These are phyloP conservation scores for Geopyxis carbonaria DNA, from an alignment of 495 filamentous ascomycete genomes.

Conservation along the genomic window DNA sequence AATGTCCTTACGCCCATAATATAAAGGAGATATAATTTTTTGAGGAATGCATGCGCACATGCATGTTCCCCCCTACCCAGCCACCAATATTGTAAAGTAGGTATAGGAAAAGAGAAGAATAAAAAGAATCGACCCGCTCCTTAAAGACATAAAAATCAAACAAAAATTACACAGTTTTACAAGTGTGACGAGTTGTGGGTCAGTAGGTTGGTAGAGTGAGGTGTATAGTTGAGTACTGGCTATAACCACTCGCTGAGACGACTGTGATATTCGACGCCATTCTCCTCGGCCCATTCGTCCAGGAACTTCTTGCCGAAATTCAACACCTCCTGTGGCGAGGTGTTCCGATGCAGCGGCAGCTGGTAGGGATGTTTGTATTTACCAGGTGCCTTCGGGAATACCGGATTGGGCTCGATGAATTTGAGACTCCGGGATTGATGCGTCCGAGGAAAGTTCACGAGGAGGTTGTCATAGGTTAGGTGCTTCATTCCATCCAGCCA, in stretches of 20 bases:
- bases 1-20: no score
- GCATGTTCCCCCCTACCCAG: no score
- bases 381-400: conserved; percentile 9
- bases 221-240: not conserved
- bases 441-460: conserved; percentile 14
- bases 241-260: conserved; percentile 8
- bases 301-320: conserved; percentile 22
- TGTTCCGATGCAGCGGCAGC: conserved; percentile 21
- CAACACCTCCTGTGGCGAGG: conserved; percentile 20
- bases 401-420: conserved; percentile 13
- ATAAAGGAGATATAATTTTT: no score
- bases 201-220: not conserved
- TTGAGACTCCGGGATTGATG: conserved; percentile 10
- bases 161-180: no score
- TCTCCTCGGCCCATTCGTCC: conserved; percentile 17
- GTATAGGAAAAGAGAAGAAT: no score
- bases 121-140: no score
- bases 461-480: conserved; percentile 20
- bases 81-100: no score
- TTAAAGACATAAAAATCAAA: no score
- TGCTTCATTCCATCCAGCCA: conserved; percentile 19
- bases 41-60: no score
- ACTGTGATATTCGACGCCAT: conserved; percentile 17
- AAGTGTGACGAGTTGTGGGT: no score
- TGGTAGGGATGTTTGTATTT: conserved; percentile 18